These are phyloP conservation scores for Trichoderma sp. DNA, from an alignment of 2,329 filamentous ascomycete genomes.

Conservation along the genomic window DNA sequence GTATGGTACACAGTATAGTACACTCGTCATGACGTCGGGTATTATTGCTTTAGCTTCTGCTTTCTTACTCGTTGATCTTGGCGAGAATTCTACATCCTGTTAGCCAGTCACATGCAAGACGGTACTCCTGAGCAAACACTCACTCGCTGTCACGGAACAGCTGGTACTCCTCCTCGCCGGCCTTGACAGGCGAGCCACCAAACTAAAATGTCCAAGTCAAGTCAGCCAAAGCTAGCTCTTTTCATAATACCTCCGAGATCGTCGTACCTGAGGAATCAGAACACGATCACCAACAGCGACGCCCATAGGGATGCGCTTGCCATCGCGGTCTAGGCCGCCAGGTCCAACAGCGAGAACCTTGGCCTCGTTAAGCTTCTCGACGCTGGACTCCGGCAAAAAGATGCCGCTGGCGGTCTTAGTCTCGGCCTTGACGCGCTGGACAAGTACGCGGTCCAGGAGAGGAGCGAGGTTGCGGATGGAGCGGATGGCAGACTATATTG, in stretches of 20 bases:
- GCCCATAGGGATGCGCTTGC: slow-evolving; percentile 80
- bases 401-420: slow-evolving; percentile 94
- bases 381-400: slow-evolving; percentile 93
- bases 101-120: neutral
- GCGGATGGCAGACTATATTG: slow-evolving; percentile 69
- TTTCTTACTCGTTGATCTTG: slow-evolving; percentile 89
- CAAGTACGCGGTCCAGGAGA: slow-evolving; percentile 95
- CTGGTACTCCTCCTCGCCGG: slow-evolving; percentile 93
- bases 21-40: slow-evolving; percentile 25
- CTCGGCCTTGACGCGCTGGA: slow-evolving; percentile 97
- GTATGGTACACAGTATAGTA: slow-evolving; percentile 38
- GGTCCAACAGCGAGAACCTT: slow-evolving; percentile 94
- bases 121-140: slow-evolving; percentile 40
- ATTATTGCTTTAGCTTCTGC: slow-evolving; percentile 4
- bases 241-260: neutral
- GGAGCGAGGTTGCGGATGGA: slow-evolving; percentile 93
- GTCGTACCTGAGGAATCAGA: slow-evolving; percentile 81
- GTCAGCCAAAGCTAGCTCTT: neutral
- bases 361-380: slow-evolving; percentile 98
- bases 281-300: slow-evolving; percentile 85
- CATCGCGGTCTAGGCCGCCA: slow-evolving; percentile 80
- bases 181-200: slow-evolving; percentile 92
- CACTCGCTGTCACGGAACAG: slow-evolving; percentile 98
- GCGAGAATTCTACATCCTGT: slow-evolving; percentile 71
- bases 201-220: slow-evolving; percentile 54